Evolutionary conservation across 495 filamentous ascomycete species (phyloP).

Genomic region (Penicillium tannophilum): DNA sequence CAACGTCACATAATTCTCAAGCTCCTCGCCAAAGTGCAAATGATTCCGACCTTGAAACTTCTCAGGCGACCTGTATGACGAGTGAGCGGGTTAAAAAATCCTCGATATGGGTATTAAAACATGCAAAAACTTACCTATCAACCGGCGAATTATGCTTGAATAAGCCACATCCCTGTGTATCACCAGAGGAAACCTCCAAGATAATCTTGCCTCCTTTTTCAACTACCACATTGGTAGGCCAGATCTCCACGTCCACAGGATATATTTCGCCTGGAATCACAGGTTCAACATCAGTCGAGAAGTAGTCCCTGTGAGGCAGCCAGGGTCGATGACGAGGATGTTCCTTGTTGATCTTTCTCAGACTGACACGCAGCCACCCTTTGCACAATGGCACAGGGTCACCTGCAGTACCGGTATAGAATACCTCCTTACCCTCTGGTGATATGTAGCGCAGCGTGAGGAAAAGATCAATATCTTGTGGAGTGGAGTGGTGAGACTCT

Average conservation of each 20-base stretch:
- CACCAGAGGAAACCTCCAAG: slow-evolving; percentile 59
- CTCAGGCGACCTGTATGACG: slow-evolving; percentile 33
- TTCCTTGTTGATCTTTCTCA: slow-evolving; percentile 52
- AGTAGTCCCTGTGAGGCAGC: slow-evolving; percentile 63
- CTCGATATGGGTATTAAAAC: neutral
- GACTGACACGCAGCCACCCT: slow-evolving; percentile 51
- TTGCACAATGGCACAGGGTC: slow-evolving; percentile 45
- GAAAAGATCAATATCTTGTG: slow-evolving; percentile 65
- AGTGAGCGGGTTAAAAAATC: neutral
- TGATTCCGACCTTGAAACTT: slow-evolving; percentile 54
- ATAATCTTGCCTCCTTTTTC: slow-evolving; percentile 30
- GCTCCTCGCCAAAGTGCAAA: slow-evolving; percentile 54
- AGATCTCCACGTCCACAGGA: slow-evolving; percentile 64
- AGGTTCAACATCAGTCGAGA: slow-evolving; percentile 54
- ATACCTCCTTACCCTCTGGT: slow-evolving; percentile 57
- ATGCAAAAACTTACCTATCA: slow-evolving; percentile 38
- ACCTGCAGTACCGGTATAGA: slow-evolving; percentile 58
- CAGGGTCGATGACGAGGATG: slow-evolving; percentile 51
- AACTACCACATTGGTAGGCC: slow-evolving; percentile 70
- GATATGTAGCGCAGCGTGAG: slow-evolving; percentile 62
- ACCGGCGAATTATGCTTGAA: slow-evolving; percentile 54
- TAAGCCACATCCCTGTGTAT: slow-evolving; percentile 62
- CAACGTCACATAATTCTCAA: slow-evolving; percentile 56
- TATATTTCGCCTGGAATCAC: slow-evolving; percentile 61
- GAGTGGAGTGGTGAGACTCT: slow-evolving; percentile 25